Percentiles rank a stretch among this genome's conserved stretches.
phyloP scores from a whole-genome alignment of 352 stramenopile genomes.

The Pythium dissimile region DNA sequence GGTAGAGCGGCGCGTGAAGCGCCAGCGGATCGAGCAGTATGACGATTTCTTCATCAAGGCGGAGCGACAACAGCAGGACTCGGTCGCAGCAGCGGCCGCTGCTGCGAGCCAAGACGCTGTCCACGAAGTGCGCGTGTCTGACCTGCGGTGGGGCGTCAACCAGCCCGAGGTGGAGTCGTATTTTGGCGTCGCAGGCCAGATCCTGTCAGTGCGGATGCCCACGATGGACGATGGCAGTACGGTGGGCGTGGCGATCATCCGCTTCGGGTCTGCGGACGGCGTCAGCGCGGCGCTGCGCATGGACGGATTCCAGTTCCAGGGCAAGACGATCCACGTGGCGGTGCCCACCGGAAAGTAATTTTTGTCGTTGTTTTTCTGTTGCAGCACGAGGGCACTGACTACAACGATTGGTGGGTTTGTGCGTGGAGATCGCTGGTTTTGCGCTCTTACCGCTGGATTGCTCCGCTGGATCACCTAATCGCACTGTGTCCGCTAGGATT shows the following conservation, averaged over 20 bases:
- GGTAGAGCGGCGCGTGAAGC: conserved; percentile 5
- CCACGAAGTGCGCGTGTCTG: conserved; percentile 63
- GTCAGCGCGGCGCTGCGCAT: conserved; percentile 55
- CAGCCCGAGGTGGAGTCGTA: conserved; percentile 56
- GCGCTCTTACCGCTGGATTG: too few relatives aligned
- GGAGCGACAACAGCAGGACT: conserved; percentile 25
- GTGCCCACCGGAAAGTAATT: conserved; percentile 32
- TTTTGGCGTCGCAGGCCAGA: conserved; percentile 48
- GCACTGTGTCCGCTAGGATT: too few relatives aligned
- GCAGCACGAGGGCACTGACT: too few relatives aligned
- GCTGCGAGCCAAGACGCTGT: conserved; percentile 9
- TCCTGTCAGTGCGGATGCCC: conserved; percentile 61
- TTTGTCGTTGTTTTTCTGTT: too few relatives aligned
- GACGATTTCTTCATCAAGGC: conserved; percentile 44
- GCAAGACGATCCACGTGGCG: conserved; percentile 58
- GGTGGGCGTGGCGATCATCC: conserved; percentile 61
- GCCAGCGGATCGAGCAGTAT: conserved; percentile 1
- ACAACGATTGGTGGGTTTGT: too few relatives aligned
- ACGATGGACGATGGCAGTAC: conserved; percentile 66
- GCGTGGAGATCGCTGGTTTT: too few relatives aligned
- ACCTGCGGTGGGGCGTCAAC: conserved; percentile 51
- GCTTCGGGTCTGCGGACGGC: conserved; percentile 45
- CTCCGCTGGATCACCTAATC: too few relatives aligned
- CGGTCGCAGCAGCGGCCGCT: background rate
- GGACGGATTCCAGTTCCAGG: conserved; percentile 66